Conservation (phyloP, 306 rosid species). For the Arachis stenosperma region DNA sequence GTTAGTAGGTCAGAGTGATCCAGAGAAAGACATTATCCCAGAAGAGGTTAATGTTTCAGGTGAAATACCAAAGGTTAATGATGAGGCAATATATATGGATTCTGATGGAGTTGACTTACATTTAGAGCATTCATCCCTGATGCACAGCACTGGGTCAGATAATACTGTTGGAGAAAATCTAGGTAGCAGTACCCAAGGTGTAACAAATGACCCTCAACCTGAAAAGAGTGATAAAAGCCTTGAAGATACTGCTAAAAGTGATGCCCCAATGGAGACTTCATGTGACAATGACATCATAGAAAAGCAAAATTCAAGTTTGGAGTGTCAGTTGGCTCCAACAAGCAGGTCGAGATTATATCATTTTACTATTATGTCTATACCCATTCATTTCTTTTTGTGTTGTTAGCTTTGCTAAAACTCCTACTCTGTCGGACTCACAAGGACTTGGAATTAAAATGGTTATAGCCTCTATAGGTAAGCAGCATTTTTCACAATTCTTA, state of each 20-base stretch:
- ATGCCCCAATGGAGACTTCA: constrained; percentile 41
- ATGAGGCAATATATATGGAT: constrained; percentile 38
- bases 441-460: neutral
- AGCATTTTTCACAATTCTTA: constrained; percentile 15
- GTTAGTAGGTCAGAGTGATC: constrained; percentile 37
- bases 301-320: constrained; percentile 44
- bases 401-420: constrained; percentile 30
- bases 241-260: constrained; percentile 44
- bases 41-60: constrained; percentile 41
- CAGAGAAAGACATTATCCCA: constrained; percentile 42
- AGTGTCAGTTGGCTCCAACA: constrained; percentile 41
- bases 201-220: constrained; percentile 40
- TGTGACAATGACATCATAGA: constrained; percentile 42
- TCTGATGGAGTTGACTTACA: constrained; percentile 42
- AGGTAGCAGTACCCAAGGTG: constrained; percentile 40
- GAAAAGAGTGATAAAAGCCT: constrained; percentile 43
- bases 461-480: neutral
- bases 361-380: constrained; percentile 15
- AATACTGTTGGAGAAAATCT: constrained; percentile 47
- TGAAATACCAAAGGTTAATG: constrained; percentile 42
- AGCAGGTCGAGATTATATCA: constrained; percentile 55
- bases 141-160: constrained; percentile 40
- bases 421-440: constrained; percentile 28
- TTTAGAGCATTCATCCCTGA: constrained; percentile 46
- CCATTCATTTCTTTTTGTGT: constrained; percentile 17